phyloP scores from a whole-genome alignment of 495 filamentous ascomycete species.

The Daldinia loculata region DNA sequence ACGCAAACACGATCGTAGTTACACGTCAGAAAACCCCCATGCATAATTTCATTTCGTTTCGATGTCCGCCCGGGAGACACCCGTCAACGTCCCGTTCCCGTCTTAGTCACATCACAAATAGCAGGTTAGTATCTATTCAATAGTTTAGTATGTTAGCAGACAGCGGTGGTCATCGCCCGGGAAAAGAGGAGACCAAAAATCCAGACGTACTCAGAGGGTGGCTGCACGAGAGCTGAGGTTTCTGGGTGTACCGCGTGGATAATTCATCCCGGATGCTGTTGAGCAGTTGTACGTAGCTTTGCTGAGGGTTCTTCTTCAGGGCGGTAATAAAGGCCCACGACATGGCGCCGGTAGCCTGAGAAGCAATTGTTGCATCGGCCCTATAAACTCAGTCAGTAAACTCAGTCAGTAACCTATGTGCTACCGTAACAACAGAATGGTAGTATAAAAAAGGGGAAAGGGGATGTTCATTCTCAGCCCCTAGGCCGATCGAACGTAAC shows the following conservation, averaged over 20 bases:
- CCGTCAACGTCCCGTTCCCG: constrained; percentile 11
- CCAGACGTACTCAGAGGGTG: constrained; percentile 86
- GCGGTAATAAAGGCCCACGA: constrained; percentile 95
- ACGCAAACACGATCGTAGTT: background rate
- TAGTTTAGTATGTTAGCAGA: constrained; percentile 31
- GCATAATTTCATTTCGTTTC: constrained; percentile 16
- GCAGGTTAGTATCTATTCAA: constrained; percentile 57
- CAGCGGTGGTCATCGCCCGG: constrained; percentile 28
- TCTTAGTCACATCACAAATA: constrained; percentile 61
- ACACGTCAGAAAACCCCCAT: constrained; percentile 9
- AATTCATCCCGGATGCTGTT: constrained; percentile 96
- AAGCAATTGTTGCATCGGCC: constrained; percentile 71
- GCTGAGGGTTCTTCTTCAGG: constrained; percentile 95
- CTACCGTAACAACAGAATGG: background rate
- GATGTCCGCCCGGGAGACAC: constrained; percentile 1
- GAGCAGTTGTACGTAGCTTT: constrained; percentile 94
- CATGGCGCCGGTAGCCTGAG: constrained; percentile 96
- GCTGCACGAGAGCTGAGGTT: constrained; percentile 95
- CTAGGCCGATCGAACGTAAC: constrained; percentile 59
- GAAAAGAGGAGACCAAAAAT: constrained; percentile 12
- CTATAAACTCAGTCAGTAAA: constrained; percentile 46
- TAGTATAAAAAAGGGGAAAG: background rate
- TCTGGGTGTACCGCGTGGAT: constrained; percentile 87
- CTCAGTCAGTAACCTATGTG: constrained; percentile 3
- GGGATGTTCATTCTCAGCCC: background rate